Conservation (phyloP, 2,329 filamentous ascomycete species). For the Cephalotrichum gorgonifer region DNA sequence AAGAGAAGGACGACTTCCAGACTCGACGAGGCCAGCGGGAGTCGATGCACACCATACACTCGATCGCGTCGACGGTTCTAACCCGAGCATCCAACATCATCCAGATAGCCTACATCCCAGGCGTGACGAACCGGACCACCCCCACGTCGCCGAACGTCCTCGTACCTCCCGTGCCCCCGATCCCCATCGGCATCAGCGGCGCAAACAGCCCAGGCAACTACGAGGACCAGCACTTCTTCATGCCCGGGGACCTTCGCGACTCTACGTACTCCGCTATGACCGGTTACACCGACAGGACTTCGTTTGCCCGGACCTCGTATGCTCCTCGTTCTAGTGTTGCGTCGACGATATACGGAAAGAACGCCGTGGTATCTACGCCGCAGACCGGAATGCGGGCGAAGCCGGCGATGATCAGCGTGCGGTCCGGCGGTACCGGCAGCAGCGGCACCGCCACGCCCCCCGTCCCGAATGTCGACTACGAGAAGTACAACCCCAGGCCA, state of each 20-base stretch:
- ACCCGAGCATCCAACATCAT: constrained; percentile 98
- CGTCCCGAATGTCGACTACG: constrained; percentile 60
- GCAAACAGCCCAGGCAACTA: constrained; percentile 39
- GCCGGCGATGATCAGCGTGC: constrained; percentile 88
- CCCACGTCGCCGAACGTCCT: constrained; percentile 72
- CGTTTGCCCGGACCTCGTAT: constrained; percentile 48
- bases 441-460: constrained; percentile 52
- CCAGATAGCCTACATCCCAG: constrained; percentile 97
- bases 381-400: constrained; percentile 82
- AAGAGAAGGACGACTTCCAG: constrained; percentile 24
- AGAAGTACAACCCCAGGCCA: constrained; percentile 41
- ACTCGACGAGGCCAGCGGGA: constrained; percentile 52
- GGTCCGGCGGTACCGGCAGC: constrained; percentile 50
- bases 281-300: constrained; percentile 49
- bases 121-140: constrained; percentile 84
- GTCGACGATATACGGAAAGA: constrained; percentile 88
- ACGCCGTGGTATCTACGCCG: constrained; percentile 71
- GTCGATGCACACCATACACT: constrained; percentile 78
- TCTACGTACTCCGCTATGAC: constrained; percentile 80
- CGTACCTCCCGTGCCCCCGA: constrained; percentile 87
- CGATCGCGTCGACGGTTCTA: constrained; percentile 88
- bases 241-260: constrained; percentile 80
- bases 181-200: constrained; percentile 57
- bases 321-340: constrained; percentile 65
- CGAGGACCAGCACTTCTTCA: constrained; percentile 84